Percentiles rank a stretch among this genome's conserved stretches.
phyloP scores from a whole-genome alignment of 2,329 filamentous ascomycete genomes.

The Claviceps lovelessii region DNA sequence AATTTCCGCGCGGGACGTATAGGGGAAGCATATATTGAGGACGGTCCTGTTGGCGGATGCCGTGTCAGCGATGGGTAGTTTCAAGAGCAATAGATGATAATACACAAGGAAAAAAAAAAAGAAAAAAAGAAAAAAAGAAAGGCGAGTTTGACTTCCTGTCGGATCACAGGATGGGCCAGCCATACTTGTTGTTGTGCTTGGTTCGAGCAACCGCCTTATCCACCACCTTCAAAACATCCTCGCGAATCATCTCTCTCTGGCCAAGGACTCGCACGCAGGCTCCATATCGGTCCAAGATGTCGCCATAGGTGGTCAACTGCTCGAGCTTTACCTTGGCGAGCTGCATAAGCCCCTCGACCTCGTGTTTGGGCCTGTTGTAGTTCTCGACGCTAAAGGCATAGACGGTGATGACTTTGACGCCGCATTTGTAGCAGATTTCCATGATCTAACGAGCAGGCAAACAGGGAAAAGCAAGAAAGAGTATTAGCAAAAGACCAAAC shows the following conservation, averaged over 20 bases:
- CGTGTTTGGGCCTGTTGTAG: constrained; percentile 91
- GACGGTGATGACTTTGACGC: constrained; percentile 91
- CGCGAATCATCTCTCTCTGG: constrained; percentile 66
- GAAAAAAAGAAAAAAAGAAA: too few relatives aligned
- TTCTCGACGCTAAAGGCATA: constrained; percentile 99
- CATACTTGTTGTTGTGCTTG: constrained; percentile 67
- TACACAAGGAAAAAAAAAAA: too few relatives aligned
- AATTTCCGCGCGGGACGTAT: constrained; percentile 91
- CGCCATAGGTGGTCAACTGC: constrained; percentile 84
- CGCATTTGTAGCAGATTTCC: constrained; percentile 95
- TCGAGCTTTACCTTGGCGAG: constrained; percentile 91
- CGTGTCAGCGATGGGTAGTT: neutral
- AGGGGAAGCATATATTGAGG: constrained; percentile 94
- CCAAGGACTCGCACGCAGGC: constrained; percentile 76
- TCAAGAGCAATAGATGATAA: neutral
- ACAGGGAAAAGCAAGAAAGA: neutral
- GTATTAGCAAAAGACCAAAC: neutral
- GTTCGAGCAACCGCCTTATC: constrained; percentile 79
- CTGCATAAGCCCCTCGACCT: constrained; percentile 94
- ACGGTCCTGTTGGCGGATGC: constrained; percentile 27
- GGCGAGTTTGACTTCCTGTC: neutral
- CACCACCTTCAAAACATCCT: constrained; percentile 78
- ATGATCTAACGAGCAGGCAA: constrained; percentile 48
- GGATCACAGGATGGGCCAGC: neutral
- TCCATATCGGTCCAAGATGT: constrained; percentile 83